phyloP scores from a whole-genome alignment of 2,329 filamentous ascomycete species.

The Stachybotrys echinatus region DNA sequence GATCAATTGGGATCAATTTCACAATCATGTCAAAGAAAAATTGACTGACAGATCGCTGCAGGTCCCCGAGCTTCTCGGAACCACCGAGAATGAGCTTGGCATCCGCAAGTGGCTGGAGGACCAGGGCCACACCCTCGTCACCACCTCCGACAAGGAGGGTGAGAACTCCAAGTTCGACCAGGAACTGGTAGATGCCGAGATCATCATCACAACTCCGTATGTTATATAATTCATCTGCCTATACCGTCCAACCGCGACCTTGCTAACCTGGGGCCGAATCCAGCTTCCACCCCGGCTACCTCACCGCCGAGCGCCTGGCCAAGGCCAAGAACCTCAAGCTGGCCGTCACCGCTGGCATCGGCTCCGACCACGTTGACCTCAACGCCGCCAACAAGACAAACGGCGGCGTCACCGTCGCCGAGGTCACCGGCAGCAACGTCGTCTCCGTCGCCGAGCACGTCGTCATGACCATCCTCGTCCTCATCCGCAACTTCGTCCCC shows the following conservation, averaged over 20 bases:
- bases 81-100: slow-evolving; percentile 97
- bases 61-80: slow-evolving; percentile 81
- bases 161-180: slow-evolving; percentile 90
- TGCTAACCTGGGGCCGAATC: not conserved
- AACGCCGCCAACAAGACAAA: slow-evolving; percentile 98
- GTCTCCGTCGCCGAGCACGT: slow-evolving; percentile 99
- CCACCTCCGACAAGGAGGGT: slow-evolving; percentile 96
- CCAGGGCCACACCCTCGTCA: slow-evolving; percentile 92
- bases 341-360: slow-evolving; percentile 93
- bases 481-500: slow-evolving; percentile 97
- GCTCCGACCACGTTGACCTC: slow-evolving; percentile 96
- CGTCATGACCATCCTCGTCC: slow-evolving; percentile 94
- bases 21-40: too few species aligned
- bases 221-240: too few species aligned
- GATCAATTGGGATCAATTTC: too few species aligned
- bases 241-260: not conserved
- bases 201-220: slow-evolving; percentile 98
- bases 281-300: slow-evolving; percentile 97
- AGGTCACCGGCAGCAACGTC: slow-evolving; percentile 97
- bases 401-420: slow-evolving; percentile 91
- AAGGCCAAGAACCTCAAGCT: slow-evolving; percentile 99
- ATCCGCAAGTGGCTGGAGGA: slow-evolving; percentile 97
- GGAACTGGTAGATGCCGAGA: slow-evolving; percentile 92
- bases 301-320: slow-evolving; percentile 90
- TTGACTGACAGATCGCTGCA: too few species aligned